A percentile compares a stretch with the other conserved stretches of the same genome.
phyloP scores from a whole-genome alignment of 1,284 basidiomycete species.

The Moesziomyces parantarcticus region DNA sequence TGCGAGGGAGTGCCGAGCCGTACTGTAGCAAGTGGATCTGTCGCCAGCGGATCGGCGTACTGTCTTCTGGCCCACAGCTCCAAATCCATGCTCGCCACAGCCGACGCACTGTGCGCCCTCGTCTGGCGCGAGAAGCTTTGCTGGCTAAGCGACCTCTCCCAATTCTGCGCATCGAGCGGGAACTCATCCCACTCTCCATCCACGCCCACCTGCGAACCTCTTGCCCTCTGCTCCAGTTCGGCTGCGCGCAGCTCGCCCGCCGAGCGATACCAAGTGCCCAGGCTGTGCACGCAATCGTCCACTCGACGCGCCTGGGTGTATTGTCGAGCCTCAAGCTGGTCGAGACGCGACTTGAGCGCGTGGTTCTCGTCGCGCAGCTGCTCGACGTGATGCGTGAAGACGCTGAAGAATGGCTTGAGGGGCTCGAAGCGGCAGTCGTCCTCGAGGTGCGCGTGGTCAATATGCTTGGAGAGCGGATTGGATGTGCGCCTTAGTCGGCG shows the following conservation, averaged over 20 bases:
- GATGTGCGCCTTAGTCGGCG: constrained; percentile 2
- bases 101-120: constrained; percentile 26
- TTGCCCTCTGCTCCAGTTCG: constrained; percentile 6
- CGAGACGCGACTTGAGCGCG: constrained; percentile 15
- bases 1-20: neutral
- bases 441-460: constrained; percentile 20
- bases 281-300: constrained; percentile 42
- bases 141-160: constrained; percentile 38
- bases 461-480: constrained; percentile 16
- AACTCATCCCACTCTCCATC: constrained; percentile 54
- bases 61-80: constrained; percentile 22
- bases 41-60: constrained; percentile 3
- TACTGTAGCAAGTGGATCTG: neutral
- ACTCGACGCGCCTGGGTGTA: constrained; percentile 15
- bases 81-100: constrained; percentile 13
- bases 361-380: constrained; percentile 39
- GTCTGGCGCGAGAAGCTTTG: constrained; percentile 21
- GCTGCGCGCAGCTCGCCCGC: constrained; percentile 18
- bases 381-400: constrained; percentile 23
- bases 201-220: constrained; percentile 34
- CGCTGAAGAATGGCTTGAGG: constrained; percentile 38
- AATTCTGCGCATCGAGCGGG: constrained; percentile 42
- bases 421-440: constrained; percentile 43
- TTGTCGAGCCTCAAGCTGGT: constrained; percentile 27
- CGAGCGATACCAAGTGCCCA: constrained; percentile 45